Percentiles rank a stretch among this genome's conserved stretches.
Conservation (phyloP, 768 basidiomycete genomes). For the Russula sp. region DNA sequence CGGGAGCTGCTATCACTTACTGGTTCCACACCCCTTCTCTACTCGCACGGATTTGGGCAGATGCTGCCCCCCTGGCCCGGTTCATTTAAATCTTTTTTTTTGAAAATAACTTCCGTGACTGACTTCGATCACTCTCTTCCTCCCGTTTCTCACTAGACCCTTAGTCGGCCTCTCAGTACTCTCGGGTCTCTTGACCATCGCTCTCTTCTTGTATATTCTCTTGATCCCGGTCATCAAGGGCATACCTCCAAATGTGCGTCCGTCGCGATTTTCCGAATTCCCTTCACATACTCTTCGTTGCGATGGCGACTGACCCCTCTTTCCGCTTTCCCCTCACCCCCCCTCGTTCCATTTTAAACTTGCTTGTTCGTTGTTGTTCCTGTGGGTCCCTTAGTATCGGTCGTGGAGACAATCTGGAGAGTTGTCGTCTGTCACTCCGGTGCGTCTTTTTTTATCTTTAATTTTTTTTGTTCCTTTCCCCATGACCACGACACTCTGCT, state of each 20-base stretch:
- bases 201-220: constrained; percentile 71
- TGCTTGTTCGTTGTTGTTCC: no score
- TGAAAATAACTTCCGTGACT: neutral
- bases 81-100: constrained; percentile 19
- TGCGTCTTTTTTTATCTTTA: constrained; percentile 30
- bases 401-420: constrained; percentile 71
- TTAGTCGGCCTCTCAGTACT: constrained; percentile 53
- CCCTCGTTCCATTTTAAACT: no score
- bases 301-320: constrained; percentile 32
- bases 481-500: no score
- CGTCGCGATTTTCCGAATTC: neutral
- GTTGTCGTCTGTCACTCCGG: constrained; percentile 66
- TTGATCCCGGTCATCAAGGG: constrained; percentile 64
- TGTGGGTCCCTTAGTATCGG: constrained; percentile 51
- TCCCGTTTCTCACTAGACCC: constrained; percentile 42
- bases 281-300: neutral
- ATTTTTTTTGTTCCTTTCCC: no score
- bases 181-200: constrained; percentile 58
- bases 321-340: neutral
- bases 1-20: constrained; percentile 63
- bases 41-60: constrained; percentile 45
- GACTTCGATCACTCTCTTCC: constrained; percentile 5
- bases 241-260: constrained; percentile 64
- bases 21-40: constrained; percentile 55
- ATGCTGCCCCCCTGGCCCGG: constrained; percentile 56